Percentiles rank a stretch among this genome's conserved stretches.
These are phyloP conservation scores for Blastocystis sp. DNA, from an alignment of 352 stramenopile genomes.

Conservation along the genomic window DNA sequence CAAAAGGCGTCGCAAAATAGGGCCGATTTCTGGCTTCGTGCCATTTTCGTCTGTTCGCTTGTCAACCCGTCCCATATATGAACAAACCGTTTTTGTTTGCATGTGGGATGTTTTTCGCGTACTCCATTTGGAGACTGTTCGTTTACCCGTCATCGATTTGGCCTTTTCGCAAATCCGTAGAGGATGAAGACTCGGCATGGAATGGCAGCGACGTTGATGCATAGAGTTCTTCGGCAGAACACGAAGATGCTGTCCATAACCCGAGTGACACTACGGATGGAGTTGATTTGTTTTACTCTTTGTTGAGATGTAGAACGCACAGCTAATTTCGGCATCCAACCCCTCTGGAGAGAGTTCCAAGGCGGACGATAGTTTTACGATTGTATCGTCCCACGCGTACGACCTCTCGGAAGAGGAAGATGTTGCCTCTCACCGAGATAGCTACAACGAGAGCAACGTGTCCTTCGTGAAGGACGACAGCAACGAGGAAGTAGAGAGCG, in stretches of 20 bases:
- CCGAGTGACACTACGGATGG: background rate
- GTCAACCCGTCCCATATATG: background rate
- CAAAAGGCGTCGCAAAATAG: background rate
- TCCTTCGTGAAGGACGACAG: conserved; percentile 42
- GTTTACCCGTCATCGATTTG: background rate
- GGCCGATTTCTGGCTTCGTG: background rate
- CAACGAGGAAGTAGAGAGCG: background rate
- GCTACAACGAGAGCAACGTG: conserved; percentile 32
- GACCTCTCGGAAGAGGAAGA: conserved; percentile 62
- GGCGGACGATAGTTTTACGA: conserved; percentile 40
- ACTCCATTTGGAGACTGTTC: conserved; percentile 52
- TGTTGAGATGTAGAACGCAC: background rate
- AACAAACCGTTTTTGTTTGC: background rate
- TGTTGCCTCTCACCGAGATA: conserved; percentile 10
- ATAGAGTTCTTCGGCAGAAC: background rate
- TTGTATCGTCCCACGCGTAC: conserved; percentile 61
- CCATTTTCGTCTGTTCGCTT: background rate
- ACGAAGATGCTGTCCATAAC: conserved; percentile 2
- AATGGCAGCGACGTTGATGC: background rate
- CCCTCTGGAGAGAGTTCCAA: background rate
- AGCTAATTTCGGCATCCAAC: background rate
- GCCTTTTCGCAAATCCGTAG: background rate
- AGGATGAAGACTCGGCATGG: background rate
- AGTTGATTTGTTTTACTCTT: background rate
- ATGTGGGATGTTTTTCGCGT: conserved; percentile 13